phyloP scores from a whole-genome alignment of 805 yeast species.

The Nakazawaea pomicola region DNA sequence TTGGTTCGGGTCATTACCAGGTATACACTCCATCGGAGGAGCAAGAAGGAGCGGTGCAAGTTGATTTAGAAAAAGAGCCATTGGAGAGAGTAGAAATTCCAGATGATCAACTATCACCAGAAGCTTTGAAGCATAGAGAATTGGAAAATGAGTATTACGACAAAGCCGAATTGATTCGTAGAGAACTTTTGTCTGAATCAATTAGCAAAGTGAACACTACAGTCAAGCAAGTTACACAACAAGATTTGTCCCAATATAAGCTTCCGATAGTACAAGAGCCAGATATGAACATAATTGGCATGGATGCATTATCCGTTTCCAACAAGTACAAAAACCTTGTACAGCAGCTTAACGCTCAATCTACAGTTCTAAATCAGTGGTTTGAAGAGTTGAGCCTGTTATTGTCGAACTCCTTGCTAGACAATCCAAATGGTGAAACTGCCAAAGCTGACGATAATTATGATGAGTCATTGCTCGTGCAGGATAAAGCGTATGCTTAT shows the following conservation, averaged over 20 bases:
- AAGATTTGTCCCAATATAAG: background rate
- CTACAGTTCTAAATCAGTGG: constrained; percentile 48
- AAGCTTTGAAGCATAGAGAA: constrained; percentile 29
- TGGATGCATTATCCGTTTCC: constrained; percentile 19
- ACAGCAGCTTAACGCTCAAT: constrained; percentile 45
- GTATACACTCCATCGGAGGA: constrained; percentile 27
- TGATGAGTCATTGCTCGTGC: constrained; percentile 65
- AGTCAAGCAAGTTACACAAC: background rate
- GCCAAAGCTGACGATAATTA: constrained; percentile 62
- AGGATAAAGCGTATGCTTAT: constrained; percentile 61
- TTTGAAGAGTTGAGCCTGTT: constrained; percentile 35
- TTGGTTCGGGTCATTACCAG: constrained; percentile 72
- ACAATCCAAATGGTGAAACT: constrained; percentile 16
- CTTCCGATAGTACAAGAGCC: background rate
- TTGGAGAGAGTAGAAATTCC: constrained; percentile 10
- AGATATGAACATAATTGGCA: constrained; percentile 12
- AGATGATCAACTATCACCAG: constrained; percentile 19
- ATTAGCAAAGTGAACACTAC: constrained; percentile 29
- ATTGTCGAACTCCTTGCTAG: constrained; percentile 41
- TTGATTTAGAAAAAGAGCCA: constrained; percentile 14
- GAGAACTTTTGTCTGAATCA: constrained; percentile 41
- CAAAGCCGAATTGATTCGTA: constrained; percentile 58
- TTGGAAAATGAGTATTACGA: constrained; percentile 50
- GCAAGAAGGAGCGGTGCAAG: constrained; percentile 14
- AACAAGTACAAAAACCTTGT: constrained; percentile 22